Evolutionary conservation across 1,139 yeast species (phyloP).

Genomic region (Blastobotrys persicus): DNA sequence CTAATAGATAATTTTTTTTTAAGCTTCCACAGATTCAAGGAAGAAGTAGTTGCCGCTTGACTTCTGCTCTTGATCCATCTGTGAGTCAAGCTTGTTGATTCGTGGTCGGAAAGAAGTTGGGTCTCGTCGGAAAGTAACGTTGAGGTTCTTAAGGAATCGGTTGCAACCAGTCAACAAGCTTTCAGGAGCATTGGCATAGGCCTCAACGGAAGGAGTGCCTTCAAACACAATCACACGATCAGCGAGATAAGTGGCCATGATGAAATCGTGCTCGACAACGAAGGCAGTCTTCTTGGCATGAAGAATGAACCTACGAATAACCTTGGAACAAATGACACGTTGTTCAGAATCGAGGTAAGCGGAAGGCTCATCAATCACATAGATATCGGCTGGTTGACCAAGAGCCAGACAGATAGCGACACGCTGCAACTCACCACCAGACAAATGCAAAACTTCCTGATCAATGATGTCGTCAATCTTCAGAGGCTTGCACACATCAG

Average conservation of each 20-base stretch:
- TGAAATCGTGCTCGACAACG: constrained; percentile 98
- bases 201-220: constrained; percentile 84
- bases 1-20: constrained; percentile 7
- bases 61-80: constrained; percentile 98
- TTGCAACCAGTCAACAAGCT: constrained; percentile 95
- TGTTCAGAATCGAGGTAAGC: constrained; percentile 99
- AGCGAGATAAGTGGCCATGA: constrained; percentile 98
- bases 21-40: constrained; percentile 52
- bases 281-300: constrained; percentile 98
- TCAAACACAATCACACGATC: constrained; percentile 98
- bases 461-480: constrained; percentile 91
- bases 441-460: constrained; percentile 94
- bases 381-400: constrained; percentile 94
- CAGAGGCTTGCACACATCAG: constrained; percentile 95
- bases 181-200: constrained; percentile 84
- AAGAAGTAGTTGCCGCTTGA: constrained; percentile 89
- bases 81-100: constrained; percentile 94
- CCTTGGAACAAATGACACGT: constrained; percentile 98
- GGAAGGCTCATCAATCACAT: constrained; percentile 96
- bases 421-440: constrained; percentile 99
- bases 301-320: constrained; percentile 91
- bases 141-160: constrained; percentile 91
- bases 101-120: constrained; percentile 98
- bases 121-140: constrained; percentile 98
- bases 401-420: constrained; percentile 94